Evolutionary conservation across 164 flowering plant species (phyloP), one percentile per base, ranked within the genome.

Genomic region (Magnolia sinica): DNA sequence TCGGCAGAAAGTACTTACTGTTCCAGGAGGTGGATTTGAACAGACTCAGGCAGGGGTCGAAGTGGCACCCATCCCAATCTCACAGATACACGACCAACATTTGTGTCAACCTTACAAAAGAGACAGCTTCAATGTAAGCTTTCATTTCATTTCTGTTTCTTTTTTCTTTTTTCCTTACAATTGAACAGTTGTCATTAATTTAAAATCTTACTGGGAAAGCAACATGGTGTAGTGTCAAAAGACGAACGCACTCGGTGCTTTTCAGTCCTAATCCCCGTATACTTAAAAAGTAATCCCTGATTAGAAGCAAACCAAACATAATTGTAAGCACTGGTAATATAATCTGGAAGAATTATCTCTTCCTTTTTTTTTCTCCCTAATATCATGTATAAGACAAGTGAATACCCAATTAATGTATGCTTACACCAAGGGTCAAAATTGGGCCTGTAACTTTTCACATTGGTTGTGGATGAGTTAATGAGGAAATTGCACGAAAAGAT

Each of bases 241-340:
- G 98, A 68, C 98, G 88, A 45, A 96, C 93, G 79, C 99, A 96
- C 83, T 96, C 99, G 76, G 91, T 96, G 73, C 99, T 96, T 85
- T 96, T 96, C 71, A 96, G 79, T 50, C 99, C 99, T 80, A 96
- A 71, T 16, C 99, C 99, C 63, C 92, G 79, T 58, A 94, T 55
- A 87, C 98, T 96, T 59, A 96, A 82, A 71, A 96, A 87, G 80
- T 87, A 96, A 45, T 92, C 98, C 83, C 99, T 96, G 75, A 14
- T 4, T 37, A 19, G 18, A 31, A 7, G 49, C 11, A 64, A n/a
- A 64, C 5, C 18, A 55, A 55, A 55, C 16, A 55, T 55, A 55
- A 16, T 55, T 2, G 18, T 55, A 16, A 37, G 45, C 45, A 37
- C 45, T 3, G 7, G 45, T 37, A 37, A 37, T 37, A 37, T 37